phyloP scores from a whole-genome alignment of 331 rosid species.

The Pyracantha coccinea region DNA sequence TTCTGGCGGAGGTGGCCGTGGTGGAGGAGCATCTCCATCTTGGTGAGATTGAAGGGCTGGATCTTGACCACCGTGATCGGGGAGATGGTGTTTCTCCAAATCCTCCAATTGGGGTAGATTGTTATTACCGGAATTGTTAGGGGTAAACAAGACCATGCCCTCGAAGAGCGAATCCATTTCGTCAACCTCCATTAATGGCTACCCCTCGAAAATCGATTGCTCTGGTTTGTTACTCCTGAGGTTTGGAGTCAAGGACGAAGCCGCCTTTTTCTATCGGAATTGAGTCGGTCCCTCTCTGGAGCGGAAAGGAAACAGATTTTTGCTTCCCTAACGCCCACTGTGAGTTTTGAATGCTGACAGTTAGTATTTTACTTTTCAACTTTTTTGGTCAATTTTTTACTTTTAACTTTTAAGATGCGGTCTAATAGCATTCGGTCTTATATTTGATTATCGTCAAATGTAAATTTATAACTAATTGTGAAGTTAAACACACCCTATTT shows the following conservation, averaged over 20 bases:
- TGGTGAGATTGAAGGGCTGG: not conserved
- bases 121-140: not conserved
- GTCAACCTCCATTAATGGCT: not conserved
- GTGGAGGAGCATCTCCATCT: not conserved
- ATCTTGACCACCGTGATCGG: not conserved
- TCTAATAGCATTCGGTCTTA: too few relatives aligned
- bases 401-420: too few relatives aligned
- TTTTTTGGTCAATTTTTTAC: too few relatives aligned
- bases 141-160: constrained; percentile 64
- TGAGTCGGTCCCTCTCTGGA: not conserved
- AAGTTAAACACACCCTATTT: rapidly evolving
- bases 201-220: not conserved
- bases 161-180: constrained; percentile 77
- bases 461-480: rapidly evolving
- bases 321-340: not conserved
- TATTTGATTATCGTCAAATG: rapidly evolving
- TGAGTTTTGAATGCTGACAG: not conserved
- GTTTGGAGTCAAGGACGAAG: not conserved
- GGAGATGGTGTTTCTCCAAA: constrained; percentile 2
- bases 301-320: not conserved
- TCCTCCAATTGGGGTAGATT: constrained; percentile 14
- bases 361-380: not conserved
- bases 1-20: not conserved
- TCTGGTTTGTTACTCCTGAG: not conserved
- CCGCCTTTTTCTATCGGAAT: too few relatives aligned